Base-by-base conservation (phyloP, 208 protist species). In the Acanthamoeba quina region DNA sequence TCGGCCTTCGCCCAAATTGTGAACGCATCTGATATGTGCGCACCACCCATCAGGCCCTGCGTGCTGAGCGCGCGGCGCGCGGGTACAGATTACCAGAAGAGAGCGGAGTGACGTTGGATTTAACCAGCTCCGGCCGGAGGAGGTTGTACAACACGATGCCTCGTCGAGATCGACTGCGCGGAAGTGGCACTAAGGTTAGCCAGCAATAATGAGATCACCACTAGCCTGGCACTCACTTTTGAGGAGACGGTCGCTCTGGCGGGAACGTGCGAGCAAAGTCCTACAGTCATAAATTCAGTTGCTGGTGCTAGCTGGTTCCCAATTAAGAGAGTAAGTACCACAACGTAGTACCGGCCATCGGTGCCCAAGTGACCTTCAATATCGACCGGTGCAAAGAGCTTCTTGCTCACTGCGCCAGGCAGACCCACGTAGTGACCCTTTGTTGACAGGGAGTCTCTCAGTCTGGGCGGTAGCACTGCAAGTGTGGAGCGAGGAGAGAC, bases 1-100 rank as follows among this genome's bases (percentile, higher is more conserved):
- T 92, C 86, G 19, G 62, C 62, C 86, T 76, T 92, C 5, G 44
- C 62, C 86, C 86, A 92, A 47, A 92, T 41, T 2, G 86, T 78
- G 37, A 92, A 92, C 3, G 86, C 86, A 52, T 92, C 86, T 92
- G n/a, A n/a, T n/a, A n/a, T n/a, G n/a, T n/a, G n/a, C n/a, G n/a
- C n/a, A n/a, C n/a, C n/a, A n/a, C n/a, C n/a, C n/a, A n/a, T n/a
- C n/a, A n/a, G n/a, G n/a, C n/a, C n/a, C n/a, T n/a, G n/a, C n/a
- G n/a, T n/a, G n/a, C n/a, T n/a, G n/a, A n/a, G n/a, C n/a, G n/a
- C n/a, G n/a, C n/a, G n/a, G n/a, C n/a, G n/a, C n/a, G n/a, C n/a
- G n/a, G n/a, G n/a, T n/a, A n/a, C n/a, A n/a, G n/a, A n/a, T n/a
- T 56, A 92, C 86, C 86, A 15, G 86, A 41, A 29, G 44, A 62